Percentiles rank a stretch among this genome's conserved stretches.
phyloP scores from a whole-genome alignment of 257 asterid genomes.

The Fraxinus americana region DNA sequence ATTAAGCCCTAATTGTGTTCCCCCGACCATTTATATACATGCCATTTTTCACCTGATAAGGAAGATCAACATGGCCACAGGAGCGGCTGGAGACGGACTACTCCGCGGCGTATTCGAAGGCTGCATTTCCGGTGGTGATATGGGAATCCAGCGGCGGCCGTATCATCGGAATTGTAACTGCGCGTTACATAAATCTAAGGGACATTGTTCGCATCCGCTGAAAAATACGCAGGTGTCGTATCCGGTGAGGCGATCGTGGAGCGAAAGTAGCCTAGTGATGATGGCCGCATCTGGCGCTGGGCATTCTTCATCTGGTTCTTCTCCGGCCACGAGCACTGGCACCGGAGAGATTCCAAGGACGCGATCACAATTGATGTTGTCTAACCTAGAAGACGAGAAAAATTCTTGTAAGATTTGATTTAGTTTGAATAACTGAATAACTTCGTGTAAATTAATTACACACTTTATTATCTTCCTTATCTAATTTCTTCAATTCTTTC shows the following conservation, averaged over 20 bases:
- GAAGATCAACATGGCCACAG: conserved; percentile 44
- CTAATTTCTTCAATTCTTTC: neutral
- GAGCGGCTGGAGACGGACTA: conserved; percentile 65
- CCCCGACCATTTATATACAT: no score
- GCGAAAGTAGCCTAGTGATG: conserved; percentile 41
- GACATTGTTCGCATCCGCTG: conserved; percentile 46
- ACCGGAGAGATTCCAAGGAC: conserved; percentile 27
- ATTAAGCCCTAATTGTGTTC: no score
- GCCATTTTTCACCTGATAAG: no score
- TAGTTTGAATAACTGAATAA: neutral
- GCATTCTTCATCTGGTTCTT: neutral
- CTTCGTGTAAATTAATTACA: neutral
- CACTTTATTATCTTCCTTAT: neutral
- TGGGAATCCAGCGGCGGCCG: conserved; percentile 58
- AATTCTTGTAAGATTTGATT: conserved; percentile 19
- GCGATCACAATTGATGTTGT: conserved; percentile 33
- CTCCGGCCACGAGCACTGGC: neutral
- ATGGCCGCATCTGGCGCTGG: conserved; percentile 7
- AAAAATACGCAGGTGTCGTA: conserved; percentile 38
- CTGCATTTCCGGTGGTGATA: conserved; percentile 57
- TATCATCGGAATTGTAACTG: conserved; percentile 75
- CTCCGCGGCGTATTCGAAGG: conserved; percentile 54
- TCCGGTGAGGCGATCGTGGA: conserved; percentile 53
- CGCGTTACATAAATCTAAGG: conserved; percentile 57
- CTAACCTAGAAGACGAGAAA: conserved; percentile 28